Evolutionary conservation across 2,329 filamentous ascomycete genomes (phyloP).

Genomic region (Zarea fungicola): DNA sequence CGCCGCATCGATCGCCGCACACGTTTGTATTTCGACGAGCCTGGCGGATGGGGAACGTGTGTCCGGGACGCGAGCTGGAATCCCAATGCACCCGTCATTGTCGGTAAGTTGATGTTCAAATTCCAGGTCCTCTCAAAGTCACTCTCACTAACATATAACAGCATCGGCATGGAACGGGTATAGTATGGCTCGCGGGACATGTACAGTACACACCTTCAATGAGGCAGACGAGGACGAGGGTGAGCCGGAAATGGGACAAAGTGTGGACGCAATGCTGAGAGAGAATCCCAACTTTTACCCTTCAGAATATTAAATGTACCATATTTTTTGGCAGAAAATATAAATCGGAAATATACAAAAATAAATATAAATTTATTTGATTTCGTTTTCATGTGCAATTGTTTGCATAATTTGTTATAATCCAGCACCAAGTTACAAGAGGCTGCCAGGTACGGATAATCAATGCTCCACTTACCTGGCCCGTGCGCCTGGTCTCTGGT

Average conservation of each 20-base stretch:
- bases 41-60: slow-evolving; percentile 64
- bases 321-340: not conserved
- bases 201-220: slow-evolving; percentile 73
- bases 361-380: not conserved
- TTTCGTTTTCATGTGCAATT: too few relatives aligned
- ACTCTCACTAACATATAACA: slow-evolving; percentile 27
- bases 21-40: slow-evolving; percentile 53
- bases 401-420: too few relatives aligned
- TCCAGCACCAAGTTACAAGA: too few relatives aligned
- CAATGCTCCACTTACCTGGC: slow-evolving; percentile 13
- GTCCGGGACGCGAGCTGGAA: slow-evolving; percentile 91
- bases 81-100: slow-evolving; percentile 75
- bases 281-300: slow-evolving; percentile 26
- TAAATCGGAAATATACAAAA: not conserved
- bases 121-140: not conserved
- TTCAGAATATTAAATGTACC: slow-evolving; percentile 9
- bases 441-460: slow-evolving; percentile 12
- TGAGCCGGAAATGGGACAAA: slow-evolving; percentile 49
- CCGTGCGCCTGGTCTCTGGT: slow-evolving; percentile 3
- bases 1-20: slow-evolving; percentile 50
- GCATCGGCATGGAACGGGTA: slow-evolving; percentile 81
- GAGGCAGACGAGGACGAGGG: slow-evolving; percentile 61
- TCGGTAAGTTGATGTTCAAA: slow-evolving; percentile 39
- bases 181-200: slow-evolving; percentile 67
- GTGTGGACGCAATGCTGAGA: slow-evolving; percentile 56